Evolutionary conservation across 805 yeast species (phyloP), one percentile per base, ranked within the genome.

Genomic region (Zygosaccharomyces bisporus): DNA sequence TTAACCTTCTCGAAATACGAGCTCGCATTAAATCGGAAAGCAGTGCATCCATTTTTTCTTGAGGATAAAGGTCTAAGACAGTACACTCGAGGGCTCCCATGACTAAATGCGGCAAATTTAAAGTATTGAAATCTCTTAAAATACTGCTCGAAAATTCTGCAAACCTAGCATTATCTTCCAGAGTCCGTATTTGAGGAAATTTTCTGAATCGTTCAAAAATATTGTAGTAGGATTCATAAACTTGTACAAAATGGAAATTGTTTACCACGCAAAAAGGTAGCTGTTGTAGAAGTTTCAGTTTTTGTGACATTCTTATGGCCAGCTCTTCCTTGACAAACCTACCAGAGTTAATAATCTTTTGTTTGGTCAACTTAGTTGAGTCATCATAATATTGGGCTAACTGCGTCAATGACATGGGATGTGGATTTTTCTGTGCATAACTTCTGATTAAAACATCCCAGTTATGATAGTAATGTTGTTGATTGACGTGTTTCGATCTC

Each of bases 11-110:
- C 53, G 95, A 83, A 31, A 91, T 86, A 58, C 99, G 76, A 4
- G 95, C 86, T 43, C 96, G 72, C 34, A 91, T 67, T 74, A 89
- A 75, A 4, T 83, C 75, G 9, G 89, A 80, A 74, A 90, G 79
- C 56, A 90, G 78, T 13, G 67, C 70, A 58, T 91, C 96, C 52
- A 91, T 66, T 36, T 81, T 70, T 1, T 70, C 65, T 46, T 78
- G 81, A 3, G 88, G 82, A 56, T 84, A 73, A 4, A 74, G 62
- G 18, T 64, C 64, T 38, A 83, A 60, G 29, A 83, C 79, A 10
- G 85, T 77, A 50, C 82, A 82, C 56, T 91, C 97, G 37, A 89
- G 69, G 1, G 95, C 88, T 1, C 98, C 98, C 89, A 89, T 86
- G 73, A 91, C 84, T 47, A 90, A 70, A 61, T 90, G 91, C 1